phyloP scores from a whole-genome alignment of 169 alveolate genomes.

The Plasmodium cynomolgi region DNA sequence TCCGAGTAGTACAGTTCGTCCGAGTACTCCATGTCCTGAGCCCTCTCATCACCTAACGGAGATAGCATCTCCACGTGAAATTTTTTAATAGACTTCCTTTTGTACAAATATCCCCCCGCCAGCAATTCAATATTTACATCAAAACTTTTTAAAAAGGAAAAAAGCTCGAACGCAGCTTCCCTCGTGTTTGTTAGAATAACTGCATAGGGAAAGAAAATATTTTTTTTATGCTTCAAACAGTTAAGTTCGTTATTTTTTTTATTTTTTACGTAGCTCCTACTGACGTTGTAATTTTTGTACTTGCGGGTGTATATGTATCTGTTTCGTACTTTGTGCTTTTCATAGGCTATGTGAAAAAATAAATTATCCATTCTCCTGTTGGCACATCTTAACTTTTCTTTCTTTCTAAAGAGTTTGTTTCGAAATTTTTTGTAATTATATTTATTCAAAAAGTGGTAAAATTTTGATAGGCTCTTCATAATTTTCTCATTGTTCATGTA shows the following conservation, averaged over 20 bases:
- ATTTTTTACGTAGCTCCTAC: constrained; percentile 47
- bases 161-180: constrained; percentile 73
- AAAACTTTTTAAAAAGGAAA: constrained; percentile 57
- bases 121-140: constrained; percentile 68
- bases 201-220: constrained; percentile 64
- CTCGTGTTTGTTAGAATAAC: constrained; percentile 72
- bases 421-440: constrained; percentile 71
- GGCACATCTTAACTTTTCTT: constrained; percentile 44
- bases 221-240: constrained; percentile 70
- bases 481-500: constrained; percentile 40
- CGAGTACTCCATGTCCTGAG: background rate
- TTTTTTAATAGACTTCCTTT: constrained; percentile 60
- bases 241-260: constrained; percentile 61
- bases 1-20: background rate
- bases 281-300: constrained; percentile 41
- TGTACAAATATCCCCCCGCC: constrained; percentile 64
- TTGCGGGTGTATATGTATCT: constrained; percentile 44
- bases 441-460: constrained; percentile 67
- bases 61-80: constrained; percentile 15
- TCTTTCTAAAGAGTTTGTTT: constrained; percentile 66
- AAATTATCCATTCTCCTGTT: constrained; percentile 42
- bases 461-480: constrained; percentile 47
- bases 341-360: constrained; percentile 68
- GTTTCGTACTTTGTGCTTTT: constrained; percentile 47
- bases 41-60: background rate